These are phyloP conservation scores for Volvariella surrecta DNA, from an alignment of 1,284 basidiomycete species.

Conservation along the genomic window DNA sequence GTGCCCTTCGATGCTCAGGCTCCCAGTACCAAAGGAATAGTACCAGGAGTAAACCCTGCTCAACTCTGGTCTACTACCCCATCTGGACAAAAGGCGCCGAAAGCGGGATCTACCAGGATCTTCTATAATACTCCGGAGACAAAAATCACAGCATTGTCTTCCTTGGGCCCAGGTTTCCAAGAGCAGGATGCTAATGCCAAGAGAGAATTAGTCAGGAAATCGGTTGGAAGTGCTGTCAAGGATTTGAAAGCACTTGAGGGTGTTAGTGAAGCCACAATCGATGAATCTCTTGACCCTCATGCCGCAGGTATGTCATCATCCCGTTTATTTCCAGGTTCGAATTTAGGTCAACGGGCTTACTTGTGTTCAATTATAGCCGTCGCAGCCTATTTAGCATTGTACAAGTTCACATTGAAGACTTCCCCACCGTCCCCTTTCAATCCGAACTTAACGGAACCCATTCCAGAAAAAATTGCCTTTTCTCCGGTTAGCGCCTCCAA, in stretches of 20 bases:
- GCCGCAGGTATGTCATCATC: constrained; percentile 46
- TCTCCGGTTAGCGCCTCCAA: constrained; percentile 33
- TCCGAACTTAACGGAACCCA: constrained; percentile 37
- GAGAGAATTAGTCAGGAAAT: constrained; percentile 57
- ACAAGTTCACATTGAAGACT: constrained; percentile 74
- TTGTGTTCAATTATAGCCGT: constrained; percentile 42
- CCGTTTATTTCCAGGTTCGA: constrained; percentile 1
- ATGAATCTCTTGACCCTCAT: constrained; percentile 61
- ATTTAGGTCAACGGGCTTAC: neutral
- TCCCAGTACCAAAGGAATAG: constrained; percentile 11
- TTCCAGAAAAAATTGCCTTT: constrained; percentile 40
- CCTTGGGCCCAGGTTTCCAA: constrained; percentile 53
- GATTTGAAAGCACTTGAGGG: constrained; percentile 52
- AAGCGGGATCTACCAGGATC: constrained; percentile 54
- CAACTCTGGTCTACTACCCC: constrained; percentile 30
- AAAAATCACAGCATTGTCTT: constrained; percentile 47
- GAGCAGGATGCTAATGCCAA: constrained; percentile 39
- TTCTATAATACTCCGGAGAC: constrained; percentile 47
- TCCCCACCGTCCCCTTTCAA: constrained; percentile 50
- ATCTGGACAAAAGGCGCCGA: constrained; percentile 39
- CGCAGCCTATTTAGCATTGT: constrained; percentile 65
- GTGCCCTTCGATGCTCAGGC: constrained; percentile 23
- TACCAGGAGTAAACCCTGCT: constrained; percentile 22
- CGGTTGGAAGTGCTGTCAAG: constrained; percentile 61
- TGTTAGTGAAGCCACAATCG: constrained; percentile 48